These are phyloP conservation scores for Fonsecaea multimorphosa DNA, from an alignment of 2,329 filamentous ascomycete genomes.

Conservation along the genomic window DNA sequence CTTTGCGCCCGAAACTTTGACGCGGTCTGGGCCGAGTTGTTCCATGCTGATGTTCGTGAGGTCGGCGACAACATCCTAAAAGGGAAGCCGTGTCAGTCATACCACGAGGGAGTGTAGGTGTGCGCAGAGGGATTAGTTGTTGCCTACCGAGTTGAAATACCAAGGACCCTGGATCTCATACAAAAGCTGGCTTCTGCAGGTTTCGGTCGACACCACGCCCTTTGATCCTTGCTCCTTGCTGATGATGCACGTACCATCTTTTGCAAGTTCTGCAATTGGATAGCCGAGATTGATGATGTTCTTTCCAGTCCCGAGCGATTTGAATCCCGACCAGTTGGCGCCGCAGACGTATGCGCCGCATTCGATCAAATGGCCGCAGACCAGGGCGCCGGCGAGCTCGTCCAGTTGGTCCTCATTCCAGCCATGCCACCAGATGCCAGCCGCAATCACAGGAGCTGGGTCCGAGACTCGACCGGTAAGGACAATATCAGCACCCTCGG, in stretches of 20 bases:
- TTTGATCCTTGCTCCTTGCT: slow-evolving; percentile 54
- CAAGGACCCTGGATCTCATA: slow-evolving; percentile 57
- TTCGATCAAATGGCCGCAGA: slow-evolving; percentile 46
- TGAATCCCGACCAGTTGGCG: slow-evolving; percentile 41
- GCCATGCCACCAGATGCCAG: slow-evolving; percentile 36
- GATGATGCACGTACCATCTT: slow-evolving; percentile 53
- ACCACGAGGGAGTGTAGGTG: not conserved
- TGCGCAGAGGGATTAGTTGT: not conserved
- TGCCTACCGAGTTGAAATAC: slow-evolving; percentile 51
- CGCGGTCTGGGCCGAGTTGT: slow-evolving; percentile 45
- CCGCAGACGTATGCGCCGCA: slow-evolving; percentile 39
- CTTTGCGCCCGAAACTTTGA: slow-evolving; percentile 50
- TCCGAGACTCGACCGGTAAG: slow-evolving; percentile 44
- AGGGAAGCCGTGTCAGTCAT: not conserved
- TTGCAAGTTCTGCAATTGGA: slow-evolving; percentile 57
- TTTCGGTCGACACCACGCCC: slow-evolving; percentile 48
- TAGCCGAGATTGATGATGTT: slow-evolving; percentile 45
- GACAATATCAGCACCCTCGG: slow-evolving; percentile 43
- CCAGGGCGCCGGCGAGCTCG: slow-evolving; percentile 32
- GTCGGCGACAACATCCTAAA: slow-evolving; percentile 52
- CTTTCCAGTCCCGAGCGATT: slow-evolving; percentile 48
- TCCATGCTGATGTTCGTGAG: slow-evolving; percentile 46
- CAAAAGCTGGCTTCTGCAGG: slow-evolving; percentile 54
- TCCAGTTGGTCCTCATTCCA: slow-evolving; percentile 34
- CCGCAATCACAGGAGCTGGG: slow-evolving; percentile 39